Conservation (phyloP, 2,329 filamentous ascomycete species). For the Aspergillus pseudoglaucus region DNA sequence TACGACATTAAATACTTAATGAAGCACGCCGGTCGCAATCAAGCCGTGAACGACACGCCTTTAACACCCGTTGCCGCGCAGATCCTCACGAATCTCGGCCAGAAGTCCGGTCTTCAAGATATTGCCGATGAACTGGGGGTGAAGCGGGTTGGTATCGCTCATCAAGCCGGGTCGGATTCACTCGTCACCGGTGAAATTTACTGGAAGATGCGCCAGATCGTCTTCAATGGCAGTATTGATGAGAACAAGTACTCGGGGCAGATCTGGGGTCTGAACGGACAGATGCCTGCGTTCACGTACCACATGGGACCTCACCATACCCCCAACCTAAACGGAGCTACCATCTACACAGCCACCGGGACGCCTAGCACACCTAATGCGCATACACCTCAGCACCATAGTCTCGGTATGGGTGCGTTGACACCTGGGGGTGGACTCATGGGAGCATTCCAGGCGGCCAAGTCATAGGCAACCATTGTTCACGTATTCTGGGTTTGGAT, state of each 20-base stretch:
- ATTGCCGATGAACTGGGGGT: constrained; percentile 90
- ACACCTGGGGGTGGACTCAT: constrained; percentile 72
- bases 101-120: constrained; percentile 87
- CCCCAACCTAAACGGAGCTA: constrained; percentile 49
- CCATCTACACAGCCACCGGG: constrained; percentile 43
- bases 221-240: constrained; percentile 76
- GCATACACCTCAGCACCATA: constrained; percentile 46
- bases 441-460: constrained; percentile 55
- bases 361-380: constrained; percentile 64
- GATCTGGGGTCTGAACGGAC: constrained; percentile 85
- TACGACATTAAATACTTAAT: constrained; percentile 98
- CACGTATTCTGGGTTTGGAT: constrained; percentile 6
- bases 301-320: constrained; percentile 44
- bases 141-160: constrained; percentile 76
- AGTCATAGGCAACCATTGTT: constrained; percentile 17
- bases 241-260: constrained; percentile 75
- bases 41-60: constrained; percentile 58
- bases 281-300: constrained; percentile 49
- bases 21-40: constrained; percentile 72
- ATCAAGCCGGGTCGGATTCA: constrained; percentile 90
- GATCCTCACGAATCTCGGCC: constrained; percentile 76
- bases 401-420: constrained; percentile 59
- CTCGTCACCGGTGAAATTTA: constrained; percentile 91
- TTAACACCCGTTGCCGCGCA: constrained; percentile 60
- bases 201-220: constrained; percentile 82